phyloP scores from a whole-genome alignment of 2,329 filamentous ascomycete genomes.

The Elsinoe perseae region DNA sequence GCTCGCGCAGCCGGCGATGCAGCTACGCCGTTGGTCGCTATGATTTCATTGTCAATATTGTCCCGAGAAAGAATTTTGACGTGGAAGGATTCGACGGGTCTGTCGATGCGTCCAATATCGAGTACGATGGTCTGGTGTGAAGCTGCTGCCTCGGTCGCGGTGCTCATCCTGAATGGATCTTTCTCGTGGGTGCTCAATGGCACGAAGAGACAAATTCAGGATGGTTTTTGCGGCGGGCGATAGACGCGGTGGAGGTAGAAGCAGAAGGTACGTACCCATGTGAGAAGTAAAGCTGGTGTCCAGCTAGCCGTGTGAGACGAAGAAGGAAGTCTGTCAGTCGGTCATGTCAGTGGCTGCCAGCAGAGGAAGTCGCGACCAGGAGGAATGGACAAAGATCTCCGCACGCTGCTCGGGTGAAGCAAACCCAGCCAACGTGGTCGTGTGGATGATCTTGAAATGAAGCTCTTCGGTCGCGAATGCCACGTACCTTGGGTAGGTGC shows the following conservation, averaged over 20 bases:
- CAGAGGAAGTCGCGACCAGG: neutral
- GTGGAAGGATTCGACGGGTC: conserved; percentile 14
- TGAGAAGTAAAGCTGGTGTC: conserved; percentile 5
- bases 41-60: conserved; percentile 19
- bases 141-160: neutral
- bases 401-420: neutral
- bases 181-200: neutral
- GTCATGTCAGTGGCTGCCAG: neutral
- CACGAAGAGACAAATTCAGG: neutral
- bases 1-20: conserved; percentile 38
- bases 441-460: neutral
- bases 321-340: neutral
- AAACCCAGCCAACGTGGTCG: neutral
- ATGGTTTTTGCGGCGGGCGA: neutral
- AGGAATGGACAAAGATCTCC: neutral
- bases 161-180: conserved; percentile 1
- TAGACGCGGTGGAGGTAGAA: neutral
- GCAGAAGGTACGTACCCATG: conserved; percentile 13
- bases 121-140: conserved; percentile 11
- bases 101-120: conserved; percentile 7
- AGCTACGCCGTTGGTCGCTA: conserved; percentile 41
- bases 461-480: conserved; percentile 11
- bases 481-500: neutral
- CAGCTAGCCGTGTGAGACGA: neutral
- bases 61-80: conserved; percentile 16